Base-by-base conservation (phyloP, 1,139 yeast species). In the Sugiyamaella xylanicola region DNA sequence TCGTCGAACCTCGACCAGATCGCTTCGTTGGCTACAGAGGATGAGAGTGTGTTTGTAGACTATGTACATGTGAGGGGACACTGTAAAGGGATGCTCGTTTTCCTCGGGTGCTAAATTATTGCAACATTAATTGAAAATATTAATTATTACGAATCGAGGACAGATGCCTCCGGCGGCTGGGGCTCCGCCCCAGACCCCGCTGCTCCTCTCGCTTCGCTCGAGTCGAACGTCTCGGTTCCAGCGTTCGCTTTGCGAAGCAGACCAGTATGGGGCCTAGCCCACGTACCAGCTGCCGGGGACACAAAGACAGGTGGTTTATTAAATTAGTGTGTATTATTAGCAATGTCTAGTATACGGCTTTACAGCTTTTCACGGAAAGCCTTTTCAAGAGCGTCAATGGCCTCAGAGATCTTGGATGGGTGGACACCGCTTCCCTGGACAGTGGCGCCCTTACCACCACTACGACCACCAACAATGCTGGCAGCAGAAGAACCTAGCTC, bases 401-500 rank as follows among this genome's bases (percentile, higher is more conserved):
- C 99, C 43, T 78, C 80, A 45, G 77, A 78, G 56, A 91, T 79
- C 62, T 88, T 89, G 44, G 75, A 78, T 41, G 84, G 81, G 60
- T 89, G 87, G 65, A 86, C 90, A 67, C 99, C 99, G 84, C 91
- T 87, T 72, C 99, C 99, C 77, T 93, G 99, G 63, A 91, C 90
- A 58, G 92, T 85, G 65, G 91, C 89, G 60, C 97, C 98, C 75
- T 90, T 93, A 72, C 99, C 99, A 74, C 99, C 99, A 58, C 97
- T 95, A 72, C 87, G 89, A 73, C 99, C 99, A 63, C 99, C 99
- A 65, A 95, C 84, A 66, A 80, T 78, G 54, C 77, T 74, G 49
- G 92, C 77, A 47, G 88, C 98, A 56, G 80, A 76, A 55, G 79
- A 75, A 39, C 95, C 96, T 63, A 91, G 80, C 32, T 82, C 91